Percentiles rank a stretch among this genome's conserved stretches.
Evolutionary conservation across 208 protist genomes (phyloP).

Genomic region (Endotrypanum monterogeii): DNA sequence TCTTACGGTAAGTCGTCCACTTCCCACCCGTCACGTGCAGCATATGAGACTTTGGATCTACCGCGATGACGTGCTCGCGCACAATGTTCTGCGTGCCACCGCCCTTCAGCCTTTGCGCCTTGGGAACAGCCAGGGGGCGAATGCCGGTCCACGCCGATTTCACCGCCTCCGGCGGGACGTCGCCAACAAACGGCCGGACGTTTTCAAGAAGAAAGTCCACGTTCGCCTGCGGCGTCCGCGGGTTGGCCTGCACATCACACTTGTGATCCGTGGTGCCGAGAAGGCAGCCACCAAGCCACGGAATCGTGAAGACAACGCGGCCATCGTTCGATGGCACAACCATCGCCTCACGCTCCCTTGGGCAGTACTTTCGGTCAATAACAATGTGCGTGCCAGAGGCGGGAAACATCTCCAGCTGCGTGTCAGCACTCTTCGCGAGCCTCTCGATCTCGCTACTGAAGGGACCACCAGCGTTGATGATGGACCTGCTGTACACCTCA

Average conservation of each 20-base stretch:
- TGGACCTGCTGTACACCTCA: conserved; percentile 78
- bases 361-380: conserved; percentile 82
- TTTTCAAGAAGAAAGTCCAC: conserved; percentile 90
- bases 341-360: conserved; percentile 71
- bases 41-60: conserved; percentile 59
- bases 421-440: conserved; percentile 56
- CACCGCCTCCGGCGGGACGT: conserved; percentile 66
- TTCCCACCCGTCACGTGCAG: conserved; percentile 94
- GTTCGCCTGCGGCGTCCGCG: conserved; percentile 60
- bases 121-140: conserved; percentile 68
- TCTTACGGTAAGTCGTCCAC: conserved; percentile 97
- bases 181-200: conserved; percentile 58
- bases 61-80: conserved; percentile 92
- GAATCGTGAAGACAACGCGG: conserved; percentile 93
- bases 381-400: conserved; percentile 87
- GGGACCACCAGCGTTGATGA: conserved; percentile 93
- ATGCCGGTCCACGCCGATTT: conserved; percentile 88
- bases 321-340: conserved; percentile 92
- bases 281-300: conserved; percentile 93
- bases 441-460: conserved; percentile 85
- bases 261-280: conserved; percentile 94
- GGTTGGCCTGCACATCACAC: conserved; percentile 66
- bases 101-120: conserved; percentile 15
- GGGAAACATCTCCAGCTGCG: conserved; percentile 66
- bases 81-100: conserved; percentile 81